Conservation (phyloP, 768 basidiomycete genomes). For the Suillus placidus region DNA sequence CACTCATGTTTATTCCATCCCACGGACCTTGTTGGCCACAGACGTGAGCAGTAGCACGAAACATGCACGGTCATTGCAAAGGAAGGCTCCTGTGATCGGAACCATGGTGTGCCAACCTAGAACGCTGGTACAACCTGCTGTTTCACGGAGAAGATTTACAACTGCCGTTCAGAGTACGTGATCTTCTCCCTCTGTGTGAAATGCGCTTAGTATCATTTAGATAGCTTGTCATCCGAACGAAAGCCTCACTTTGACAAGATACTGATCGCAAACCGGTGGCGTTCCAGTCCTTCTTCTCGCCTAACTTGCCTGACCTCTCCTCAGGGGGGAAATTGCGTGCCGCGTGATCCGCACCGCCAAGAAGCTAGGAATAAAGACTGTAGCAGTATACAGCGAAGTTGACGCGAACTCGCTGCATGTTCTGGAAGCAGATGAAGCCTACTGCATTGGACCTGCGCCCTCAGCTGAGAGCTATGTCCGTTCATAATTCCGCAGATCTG, state of each 20-base stretch:
- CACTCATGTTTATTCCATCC: neutral
- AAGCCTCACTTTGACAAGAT: constrained; percentile 86
- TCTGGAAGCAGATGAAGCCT: constrained; percentile 85
- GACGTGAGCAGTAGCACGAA: neutral
- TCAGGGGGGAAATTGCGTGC: constrained; percentile 94
- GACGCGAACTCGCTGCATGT: constrained; percentile 85
- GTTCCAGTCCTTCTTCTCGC: constrained; percentile 10
- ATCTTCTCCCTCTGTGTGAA: neutral
- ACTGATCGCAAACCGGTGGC: constrained; percentile 84
- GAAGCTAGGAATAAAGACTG: constrained; percentile 87
- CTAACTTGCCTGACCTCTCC: constrained; percentile 1
- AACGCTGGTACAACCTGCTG: neutral
- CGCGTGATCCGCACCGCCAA: constrained; percentile 89
- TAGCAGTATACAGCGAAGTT: constrained; percentile 90
- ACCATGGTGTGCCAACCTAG: neutral
- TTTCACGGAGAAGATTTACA: constrained; percentile 20
- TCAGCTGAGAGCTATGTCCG: constrained; percentile 88
- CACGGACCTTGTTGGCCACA: constrained; percentile 1
- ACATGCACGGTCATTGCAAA: constrained; percentile 3
- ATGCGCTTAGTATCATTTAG: neutral
- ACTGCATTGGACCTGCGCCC: constrained; percentile 89
- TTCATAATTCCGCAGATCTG: constrained; percentile 13
- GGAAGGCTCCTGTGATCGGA: neutral
- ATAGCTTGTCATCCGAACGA: constrained; percentile 14
- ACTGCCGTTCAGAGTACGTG: constrained; percentile 23